A percentile compares a stretch with the other conserved stretches of the same genome.
These are phyloP conservation scores for Blastosporella zonata DNA, from an alignment of 1,284 basidiomycete species.

Conservation along the genomic window DNA sequence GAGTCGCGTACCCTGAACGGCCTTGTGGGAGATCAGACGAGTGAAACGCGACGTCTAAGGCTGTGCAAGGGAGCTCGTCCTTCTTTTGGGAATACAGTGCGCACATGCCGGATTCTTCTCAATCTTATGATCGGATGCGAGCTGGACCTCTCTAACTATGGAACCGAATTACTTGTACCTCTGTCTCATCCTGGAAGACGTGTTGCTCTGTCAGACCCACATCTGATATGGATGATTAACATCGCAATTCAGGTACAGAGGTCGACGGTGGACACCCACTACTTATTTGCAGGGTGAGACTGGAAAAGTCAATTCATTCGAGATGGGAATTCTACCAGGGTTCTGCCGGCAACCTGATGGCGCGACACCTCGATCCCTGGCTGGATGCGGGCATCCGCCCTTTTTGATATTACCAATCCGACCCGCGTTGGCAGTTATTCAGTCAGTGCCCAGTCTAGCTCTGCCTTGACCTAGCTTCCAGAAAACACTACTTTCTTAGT, in stretches of 20 bases:
- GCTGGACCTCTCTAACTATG: neutral
- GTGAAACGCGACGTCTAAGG: slow-evolving; percentile 15
- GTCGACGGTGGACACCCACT: neutral
- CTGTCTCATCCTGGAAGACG: neutral
- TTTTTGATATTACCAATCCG: slow-evolving; percentile 4
- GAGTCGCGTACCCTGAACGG: slow-evolving; percentile 5
- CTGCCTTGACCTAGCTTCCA: neutral
- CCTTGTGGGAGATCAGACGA: slow-evolving; percentile 3
- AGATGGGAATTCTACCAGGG: neutral
- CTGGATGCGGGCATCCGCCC: neutral
- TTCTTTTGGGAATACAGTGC: slow-evolving; percentile 3
- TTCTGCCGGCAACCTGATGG: neutral
- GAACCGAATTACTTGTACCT: no score
- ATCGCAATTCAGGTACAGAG: slow-evolving; percentile 1
- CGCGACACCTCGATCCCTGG: neutral
- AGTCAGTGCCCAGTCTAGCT: neutral
- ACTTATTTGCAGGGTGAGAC: neutral
- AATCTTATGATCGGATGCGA: neutral
- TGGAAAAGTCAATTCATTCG: neutral
- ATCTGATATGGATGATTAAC: slow-evolving; percentile 5
- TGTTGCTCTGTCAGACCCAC: neutral
- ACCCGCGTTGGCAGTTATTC: neutral
- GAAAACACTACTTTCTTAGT: no score
- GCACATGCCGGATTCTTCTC: slow-evolving; percentile 9
- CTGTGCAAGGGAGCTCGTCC: slow-evolving; percentile 13